A percentile compares a stretch with the other conserved stretches of the same genome.
Evolutionary conservation across 2,329 filamentous ascomycete genomes (phyloP).

Genomic region (Metarhizium humberi): DNA sequence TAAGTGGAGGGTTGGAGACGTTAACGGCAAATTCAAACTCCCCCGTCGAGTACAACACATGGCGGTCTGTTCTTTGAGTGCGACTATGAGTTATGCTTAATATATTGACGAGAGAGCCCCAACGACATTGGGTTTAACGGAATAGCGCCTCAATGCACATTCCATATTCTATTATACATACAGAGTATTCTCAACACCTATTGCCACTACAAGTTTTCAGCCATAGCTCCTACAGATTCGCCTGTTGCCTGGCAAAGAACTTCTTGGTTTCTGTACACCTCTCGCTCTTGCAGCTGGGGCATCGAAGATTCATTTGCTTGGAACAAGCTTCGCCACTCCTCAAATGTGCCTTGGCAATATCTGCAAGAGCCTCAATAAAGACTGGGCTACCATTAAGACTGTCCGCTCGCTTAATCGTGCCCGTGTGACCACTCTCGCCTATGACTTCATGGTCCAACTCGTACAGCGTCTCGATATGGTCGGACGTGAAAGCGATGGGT

Average conservation of each 20-base stretch:
- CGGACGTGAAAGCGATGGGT: constrained; percentile 96
- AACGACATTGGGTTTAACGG: no score
- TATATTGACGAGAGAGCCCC: background rate
- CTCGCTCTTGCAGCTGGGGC: constrained; percentile 87
- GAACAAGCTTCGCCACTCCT: constrained; percentile 60
- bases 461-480: constrained; percentile 95
- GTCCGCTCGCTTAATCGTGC: constrained; percentile 81
- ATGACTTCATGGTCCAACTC: constrained; percentile 95
- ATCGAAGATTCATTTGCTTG: constrained; percentile 79
- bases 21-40: no score
- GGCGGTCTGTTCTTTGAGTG: no score
- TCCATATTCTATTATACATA: constrained; percentile 2
- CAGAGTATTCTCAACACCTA: background rate
- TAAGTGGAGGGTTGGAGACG: no score
- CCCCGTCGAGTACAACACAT: no score
- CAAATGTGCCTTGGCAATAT: constrained; percentile 76
- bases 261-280: constrained; percentile 71
- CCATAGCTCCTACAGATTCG: constrained; percentile 10
- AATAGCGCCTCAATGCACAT: background rate
- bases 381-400: constrained; percentile 84
- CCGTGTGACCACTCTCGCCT: constrained; percentile 67
- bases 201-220: background rate
- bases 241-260: constrained; percentile 45
- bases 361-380: constrained; percentile 83
- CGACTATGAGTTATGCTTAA: no score